Evolutionary conservation across 192 early-diverging fungal species (phyloP).

Genomic region (Dissophora globulifera): DNA sequence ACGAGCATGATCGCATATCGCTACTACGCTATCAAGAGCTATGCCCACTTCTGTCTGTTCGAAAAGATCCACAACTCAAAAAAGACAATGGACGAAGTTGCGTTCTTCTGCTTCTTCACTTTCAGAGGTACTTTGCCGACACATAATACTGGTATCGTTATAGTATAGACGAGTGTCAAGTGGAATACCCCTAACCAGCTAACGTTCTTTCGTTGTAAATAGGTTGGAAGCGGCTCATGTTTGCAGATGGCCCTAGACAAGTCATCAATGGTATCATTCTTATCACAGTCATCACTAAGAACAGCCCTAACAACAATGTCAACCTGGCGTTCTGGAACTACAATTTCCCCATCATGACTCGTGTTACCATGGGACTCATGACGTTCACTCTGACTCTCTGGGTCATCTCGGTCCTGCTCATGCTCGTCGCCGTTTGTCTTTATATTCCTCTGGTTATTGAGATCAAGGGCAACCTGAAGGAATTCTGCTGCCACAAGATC

Average conservation of each 20-base stretch:
- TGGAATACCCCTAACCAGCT: too few species aligned
- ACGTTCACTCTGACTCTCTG: conserved; percentile 75
- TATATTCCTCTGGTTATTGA: conserved; percentile 83
- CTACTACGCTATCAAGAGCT: conserved; percentile 80
- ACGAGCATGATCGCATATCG: conserved; percentile 79
- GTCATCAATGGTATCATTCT: conserved; percentile 70
- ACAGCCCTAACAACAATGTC: neutral
- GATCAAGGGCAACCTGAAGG: conserved; percentile 88
- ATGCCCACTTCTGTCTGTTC: conserved; percentile 88
- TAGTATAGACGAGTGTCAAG: too few species aligned
- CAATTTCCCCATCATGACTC: neutral
- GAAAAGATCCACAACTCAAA: conserved; percentile 69
- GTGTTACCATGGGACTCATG: conserved; percentile 52
- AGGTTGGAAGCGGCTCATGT: conserved; percentile 86
- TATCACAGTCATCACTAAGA: conserved; percentile 52
- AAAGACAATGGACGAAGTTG: conserved; percentile 71
- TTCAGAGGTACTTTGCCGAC: conserved; percentile 69
- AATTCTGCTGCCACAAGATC: conserved; percentile 89
- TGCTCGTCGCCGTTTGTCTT: conserved; percentile 70
- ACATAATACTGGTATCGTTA: neutral
- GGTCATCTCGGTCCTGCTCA: conserved; percentile 65
- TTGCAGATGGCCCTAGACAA: conserved; percentile 87
- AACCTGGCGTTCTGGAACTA: neutral
- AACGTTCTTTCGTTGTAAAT: too few species aligned
- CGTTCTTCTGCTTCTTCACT: conserved; percentile 86